These are phyloP conservation scores for Epichloe gansuensis DNA, from an alignment of 2,329 filamentous ascomycete genomes.

Conservation along the genomic window DNA sequence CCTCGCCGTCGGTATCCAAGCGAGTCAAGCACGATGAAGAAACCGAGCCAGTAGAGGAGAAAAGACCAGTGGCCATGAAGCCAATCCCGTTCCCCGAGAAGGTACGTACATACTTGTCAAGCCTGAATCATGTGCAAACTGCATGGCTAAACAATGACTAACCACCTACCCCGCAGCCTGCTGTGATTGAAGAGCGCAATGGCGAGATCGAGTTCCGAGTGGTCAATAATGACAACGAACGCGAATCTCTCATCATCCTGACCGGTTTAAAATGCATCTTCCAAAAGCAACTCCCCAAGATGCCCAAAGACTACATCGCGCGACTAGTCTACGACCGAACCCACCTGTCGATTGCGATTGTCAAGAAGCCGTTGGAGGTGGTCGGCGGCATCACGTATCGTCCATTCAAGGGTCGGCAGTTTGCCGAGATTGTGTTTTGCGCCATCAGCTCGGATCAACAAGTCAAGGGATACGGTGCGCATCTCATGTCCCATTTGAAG, in stretches of 20 bases:
- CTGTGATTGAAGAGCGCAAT: constrained; percentile 61
- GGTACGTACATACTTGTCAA: constrained; percentile 27
- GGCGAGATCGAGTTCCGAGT: constrained; percentile 95
- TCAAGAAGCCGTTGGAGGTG: constrained; percentile 93
- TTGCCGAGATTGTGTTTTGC: constrained; percentile 98
- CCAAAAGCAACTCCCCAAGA: constrained; percentile 95
- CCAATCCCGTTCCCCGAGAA: constrained; percentile 85
- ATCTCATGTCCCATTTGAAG: constrained; percentile 96
- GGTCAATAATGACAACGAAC: constrained; percentile 87
- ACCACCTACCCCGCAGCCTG: neutral
- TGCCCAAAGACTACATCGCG: constrained; percentile 98
- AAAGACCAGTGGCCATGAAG: constrained; percentile 39
- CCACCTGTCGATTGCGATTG: constrained; percentile 90
- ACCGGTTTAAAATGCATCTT: constrained; percentile 97
- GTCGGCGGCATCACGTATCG: constrained; percentile 94
- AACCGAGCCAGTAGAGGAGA: constrained; percentile 21
- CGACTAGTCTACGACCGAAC: constrained; percentile 95
- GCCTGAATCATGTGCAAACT: too few species aligned
- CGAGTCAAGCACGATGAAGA: constrained; percentile 42
- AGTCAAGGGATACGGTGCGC: constrained; percentile 95
- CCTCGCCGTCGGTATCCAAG: constrained; percentile 50
- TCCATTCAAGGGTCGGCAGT: constrained; percentile 81
- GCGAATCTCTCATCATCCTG: constrained; percentile 84
- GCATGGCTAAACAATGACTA: neutral
- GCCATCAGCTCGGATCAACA: constrained; percentile 96